A percentile compares a stretch with the other conserved stretches of the same genome.
Conservation (phyloP, 2,329 filamentous ascomycete genomes). For the Talaromyces albobiverticillius region DNA sequence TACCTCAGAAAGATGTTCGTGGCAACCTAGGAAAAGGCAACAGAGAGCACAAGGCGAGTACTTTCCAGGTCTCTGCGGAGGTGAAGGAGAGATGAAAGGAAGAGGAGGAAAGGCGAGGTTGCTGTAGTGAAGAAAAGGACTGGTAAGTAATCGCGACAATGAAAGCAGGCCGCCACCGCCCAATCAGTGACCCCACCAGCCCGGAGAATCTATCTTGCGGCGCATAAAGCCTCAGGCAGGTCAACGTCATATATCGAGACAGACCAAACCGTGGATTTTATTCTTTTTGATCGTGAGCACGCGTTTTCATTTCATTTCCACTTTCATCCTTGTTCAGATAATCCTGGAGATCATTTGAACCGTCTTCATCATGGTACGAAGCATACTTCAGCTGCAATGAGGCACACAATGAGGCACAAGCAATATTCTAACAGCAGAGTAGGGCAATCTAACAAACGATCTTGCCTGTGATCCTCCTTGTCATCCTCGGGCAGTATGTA, state of each 20-base stretch:
- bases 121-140: conserved; percentile 11
- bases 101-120: conserved; percentile 1
- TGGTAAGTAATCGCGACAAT: conserved; percentile 2
- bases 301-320: too few species aligned
- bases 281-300: too few species aligned
- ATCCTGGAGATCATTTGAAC: too few species aligned
- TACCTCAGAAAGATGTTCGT: too few species aligned
- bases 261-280: too few species aligned
- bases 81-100: neutral
- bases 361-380: conserved; percentile 23
- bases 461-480: conserved; percentile 74
- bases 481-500: conserved; percentile 74
- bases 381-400: neutral
- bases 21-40: neutral
- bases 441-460: conserved; percentile 61
- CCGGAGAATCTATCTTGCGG: conserved; percentile 40
- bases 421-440: neutral
- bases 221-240: conserved; percentile 17
- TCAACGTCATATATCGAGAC: too few species aligned
- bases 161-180: conserved; percentile 16
- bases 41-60: too few species aligned
- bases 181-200: conserved; percentile 24
- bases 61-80: neutral
- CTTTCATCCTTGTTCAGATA: too few species aligned
- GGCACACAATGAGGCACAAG: neutral